Percentiles rank a stretch among this genome's conserved stretches.
phyloP scores from a whole-genome alignment of 306 rosid species.

The Astragalus membranaceus region DNA sequence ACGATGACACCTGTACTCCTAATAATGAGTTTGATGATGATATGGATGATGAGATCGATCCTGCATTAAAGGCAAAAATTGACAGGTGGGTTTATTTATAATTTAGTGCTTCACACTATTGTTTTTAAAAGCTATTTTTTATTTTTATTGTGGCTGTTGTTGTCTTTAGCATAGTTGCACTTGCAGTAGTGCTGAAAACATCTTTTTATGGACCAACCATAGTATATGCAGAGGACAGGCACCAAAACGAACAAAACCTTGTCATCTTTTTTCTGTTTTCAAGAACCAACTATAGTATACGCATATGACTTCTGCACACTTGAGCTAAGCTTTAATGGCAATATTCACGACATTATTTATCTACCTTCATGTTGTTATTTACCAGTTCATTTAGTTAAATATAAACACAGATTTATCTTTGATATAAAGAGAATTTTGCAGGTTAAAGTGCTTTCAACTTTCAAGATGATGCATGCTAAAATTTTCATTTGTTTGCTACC shows the following conservation, averaged over 20 bases:
- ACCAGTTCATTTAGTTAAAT: neutral
- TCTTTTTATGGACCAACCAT: neutral
- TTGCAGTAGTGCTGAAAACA: neutral
- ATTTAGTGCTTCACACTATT: neutral
- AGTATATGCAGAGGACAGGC: constrained; percentile 7
- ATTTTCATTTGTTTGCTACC: neutral
- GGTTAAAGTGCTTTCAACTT: neutral
- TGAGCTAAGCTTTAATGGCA: constrained; percentile 13
- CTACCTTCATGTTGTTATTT: neutral
- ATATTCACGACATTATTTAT: neutral
- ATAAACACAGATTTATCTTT: neutral
- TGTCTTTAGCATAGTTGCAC: neutral
- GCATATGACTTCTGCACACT: no score
- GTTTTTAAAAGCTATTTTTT: neutral
- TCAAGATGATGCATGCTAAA: neutral
- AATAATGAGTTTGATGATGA: constrained; percentile 63
- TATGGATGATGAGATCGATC: constrained; percentile 88
- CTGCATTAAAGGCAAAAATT: constrained; percentile 79
- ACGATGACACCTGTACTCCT: constrained; percentile 24
- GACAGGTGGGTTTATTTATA: constrained; percentile 53
- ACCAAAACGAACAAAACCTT: neutral
- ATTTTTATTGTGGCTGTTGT: neutral
- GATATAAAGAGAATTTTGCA: neutral
- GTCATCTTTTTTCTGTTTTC: no score
- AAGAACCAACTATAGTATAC: no score